A percentile compares a stretch with the other conserved stretches of the same genome.
phyloP scores from a whole-genome alignment of 2,329 filamentous ascomycete species.

The Nigrospora oryzae region DNA sequence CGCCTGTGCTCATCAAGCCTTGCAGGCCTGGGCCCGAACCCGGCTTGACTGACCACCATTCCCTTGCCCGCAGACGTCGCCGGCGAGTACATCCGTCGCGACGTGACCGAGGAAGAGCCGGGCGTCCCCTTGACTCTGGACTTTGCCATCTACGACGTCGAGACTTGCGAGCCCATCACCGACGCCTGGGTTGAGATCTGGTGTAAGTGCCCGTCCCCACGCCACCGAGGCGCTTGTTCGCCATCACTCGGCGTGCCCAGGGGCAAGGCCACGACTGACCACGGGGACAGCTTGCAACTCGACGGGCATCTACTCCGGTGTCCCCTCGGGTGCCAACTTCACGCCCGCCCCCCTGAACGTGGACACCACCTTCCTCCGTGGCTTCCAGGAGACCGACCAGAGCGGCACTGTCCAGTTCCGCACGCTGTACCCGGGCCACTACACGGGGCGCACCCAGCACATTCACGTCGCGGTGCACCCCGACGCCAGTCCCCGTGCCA shows the following conservation, averaged over 20 bases:
- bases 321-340: conserved; percentile 31
- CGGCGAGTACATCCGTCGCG: conserved; percentile 39
- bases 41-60: neutral
- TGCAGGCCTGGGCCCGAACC: too few relatives aligned
- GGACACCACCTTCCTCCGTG: conserved; percentile 31
- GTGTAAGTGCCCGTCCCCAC: conserved; percentile 11
- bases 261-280: neutral
- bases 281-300: conserved; percentile 23
- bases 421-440: conserved; percentile 34
- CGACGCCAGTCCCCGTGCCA: conserved; percentile 23
- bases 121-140: conserved; percentile 41
- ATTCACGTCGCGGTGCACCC: conserved; percentile 39
- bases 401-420: conserved; percentile 33
- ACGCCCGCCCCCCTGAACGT: conserved; percentile 27
- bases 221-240: too few relatives aligned
- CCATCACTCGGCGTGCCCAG: too few relatives aligned
- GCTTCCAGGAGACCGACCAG: conserved; percentile 27
- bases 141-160: conserved; percentile 44
- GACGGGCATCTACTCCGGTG: conserved; percentile 39
- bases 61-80: conserved; percentile 25
- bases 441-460: conserved; percentile 34
- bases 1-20: too few relatives aligned
- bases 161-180: conserved; percentile 42
- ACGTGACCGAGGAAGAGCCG: conserved; percentile 36
- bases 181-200: conserved; percentile 43